Evolutionary conservation across 1,139 yeast species (phyloP).

Genomic region (Geotrichum aggregatum): DNA sequence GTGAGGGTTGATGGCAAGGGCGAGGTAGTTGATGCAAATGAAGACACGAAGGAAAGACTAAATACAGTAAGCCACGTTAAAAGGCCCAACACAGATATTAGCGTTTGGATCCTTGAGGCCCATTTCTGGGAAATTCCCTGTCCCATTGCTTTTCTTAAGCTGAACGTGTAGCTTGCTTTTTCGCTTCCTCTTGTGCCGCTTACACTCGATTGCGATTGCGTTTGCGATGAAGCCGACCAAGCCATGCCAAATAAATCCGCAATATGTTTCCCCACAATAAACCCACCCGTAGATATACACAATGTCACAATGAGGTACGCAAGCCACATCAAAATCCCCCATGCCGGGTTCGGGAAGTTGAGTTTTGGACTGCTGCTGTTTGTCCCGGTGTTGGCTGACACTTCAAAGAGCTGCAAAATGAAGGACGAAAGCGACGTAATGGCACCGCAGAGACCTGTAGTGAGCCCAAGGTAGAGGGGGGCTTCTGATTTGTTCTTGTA

Average conservation of each 20-base stretch:
- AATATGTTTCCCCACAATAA: slow-evolving; percentile 45
- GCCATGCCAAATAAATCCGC: slow-evolving; percentile 22
- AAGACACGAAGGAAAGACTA: slow-evolving; percentile 43
- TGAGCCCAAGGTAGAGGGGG: slow-evolving; percentile 56
- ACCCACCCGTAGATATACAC: slow-evolving; percentile 44
- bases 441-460: slow-evolving; percentile 86
- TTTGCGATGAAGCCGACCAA: no score
- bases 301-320: slow-evolving; percentile 40
- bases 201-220: no score
- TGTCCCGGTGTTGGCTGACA: slow-evolving; percentile 47
- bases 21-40: slow-evolving; percentile 21
- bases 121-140: neutral
- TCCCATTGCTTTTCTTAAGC: no score
- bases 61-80: slow-evolving; percentile 44
- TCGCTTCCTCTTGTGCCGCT: no score
- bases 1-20: neutral
- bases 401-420: slow-evolving; percentile 57
- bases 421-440: slow-evolving; percentile 77
- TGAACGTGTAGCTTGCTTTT: no score
- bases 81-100: slow-evolving; percentile 33
- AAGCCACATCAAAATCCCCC: slow-evolving; percentile 57
- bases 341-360: slow-evolving; percentile 45
- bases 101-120: slow-evolving; percentile 7
- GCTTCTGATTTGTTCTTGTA: slow-evolving; percentile 41
- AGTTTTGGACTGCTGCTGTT: neutral